A percentile compares a stretch with the other conserved stretches of the same genome.
Evolutionary conservation across 2,329 filamentous ascomycete species (phyloP).

Genomic region (Phoma sp.): DNA sequence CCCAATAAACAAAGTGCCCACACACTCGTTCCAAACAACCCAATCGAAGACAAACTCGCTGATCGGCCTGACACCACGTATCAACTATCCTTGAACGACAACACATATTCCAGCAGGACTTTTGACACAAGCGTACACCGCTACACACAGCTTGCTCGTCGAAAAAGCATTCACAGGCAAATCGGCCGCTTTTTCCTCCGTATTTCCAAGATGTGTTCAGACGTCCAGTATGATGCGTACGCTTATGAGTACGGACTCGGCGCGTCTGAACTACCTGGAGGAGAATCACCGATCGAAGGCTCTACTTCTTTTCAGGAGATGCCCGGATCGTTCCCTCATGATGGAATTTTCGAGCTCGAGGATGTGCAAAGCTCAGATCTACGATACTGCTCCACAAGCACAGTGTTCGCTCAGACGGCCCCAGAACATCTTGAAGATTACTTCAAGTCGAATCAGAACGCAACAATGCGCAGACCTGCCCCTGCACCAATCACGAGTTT

Average conservation of each 20-base stretch:
- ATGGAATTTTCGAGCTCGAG: conserved; percentile 1
- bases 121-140: neutral
- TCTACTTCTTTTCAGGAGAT: conserved; percentile 1
- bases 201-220: neutral
- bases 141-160: conserved; percentile 2
- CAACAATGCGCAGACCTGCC: neutral
- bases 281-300: neutral
- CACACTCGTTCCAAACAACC: neutral
- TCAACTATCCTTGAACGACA: neutral
- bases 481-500: neutral
- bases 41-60: too few species aligned
- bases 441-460: neutral
- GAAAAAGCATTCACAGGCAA: conserved; percentile 2
- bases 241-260: neutral
- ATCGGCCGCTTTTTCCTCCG: conserved; percentile 1
- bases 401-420: neutral
- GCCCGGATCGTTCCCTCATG: neutral
- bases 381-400: neutral
- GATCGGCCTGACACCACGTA: neutral
- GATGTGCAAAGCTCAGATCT: neutral
- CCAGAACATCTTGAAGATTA: neutral
- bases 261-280: conserved; percentile 1
- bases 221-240: neutral
- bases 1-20: neutral
- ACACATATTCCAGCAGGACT: too few species aligned